Percentiles rank a stretch among this genome's conserved stretches.
Evolutionary conservation across 129 eudicot species (phyloP).

Genomic region (Arctium minus): DNA sequence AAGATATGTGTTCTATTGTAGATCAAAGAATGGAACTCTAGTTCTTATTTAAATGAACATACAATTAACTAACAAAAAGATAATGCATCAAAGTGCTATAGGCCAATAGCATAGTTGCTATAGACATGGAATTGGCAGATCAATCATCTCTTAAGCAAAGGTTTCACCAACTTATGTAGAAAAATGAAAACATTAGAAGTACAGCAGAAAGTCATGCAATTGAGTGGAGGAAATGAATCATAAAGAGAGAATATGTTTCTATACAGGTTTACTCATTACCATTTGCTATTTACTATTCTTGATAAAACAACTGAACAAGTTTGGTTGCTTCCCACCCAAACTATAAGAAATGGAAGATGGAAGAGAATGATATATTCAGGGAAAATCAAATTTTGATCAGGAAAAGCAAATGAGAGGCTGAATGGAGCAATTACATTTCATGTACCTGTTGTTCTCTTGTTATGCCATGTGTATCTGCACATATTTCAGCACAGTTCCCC

Average conservation of each 20-base stretch:
- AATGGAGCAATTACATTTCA: constrained; percentile 4
- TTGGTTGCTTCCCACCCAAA: not conserved
- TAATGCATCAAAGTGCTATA: not conserved
- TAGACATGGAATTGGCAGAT: not conserved
- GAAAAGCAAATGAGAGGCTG: not conserved
- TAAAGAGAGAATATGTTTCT: not conserved
- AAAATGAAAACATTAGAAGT: not conserved
- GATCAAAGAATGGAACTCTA: not conserved
- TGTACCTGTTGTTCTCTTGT: constrained; percentile 92
- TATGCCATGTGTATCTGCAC: constrained; percentile 74
- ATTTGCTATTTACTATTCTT: not conserved
- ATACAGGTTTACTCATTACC: not conserved
- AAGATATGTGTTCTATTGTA: not conserved
- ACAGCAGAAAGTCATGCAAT: not conserved
- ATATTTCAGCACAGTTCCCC: constrained; percentile 93
- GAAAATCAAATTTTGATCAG: not conserved
- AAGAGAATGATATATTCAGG: not conserved
- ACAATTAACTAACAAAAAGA: not conserved
- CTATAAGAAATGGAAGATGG: not conserved
- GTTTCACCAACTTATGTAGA: not conserved
- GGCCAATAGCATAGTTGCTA: not conserved
- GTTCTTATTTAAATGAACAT: not conserved
- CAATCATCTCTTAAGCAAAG: not conserved
- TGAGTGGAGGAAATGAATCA: not conserved
- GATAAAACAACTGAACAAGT: not conserved